These are phyloP conservation scores for Paraconiothyrium sp. DNA, from an alignment of 2,329 filamentous ascomycete species.

Conservation along the genomic window DNA sequence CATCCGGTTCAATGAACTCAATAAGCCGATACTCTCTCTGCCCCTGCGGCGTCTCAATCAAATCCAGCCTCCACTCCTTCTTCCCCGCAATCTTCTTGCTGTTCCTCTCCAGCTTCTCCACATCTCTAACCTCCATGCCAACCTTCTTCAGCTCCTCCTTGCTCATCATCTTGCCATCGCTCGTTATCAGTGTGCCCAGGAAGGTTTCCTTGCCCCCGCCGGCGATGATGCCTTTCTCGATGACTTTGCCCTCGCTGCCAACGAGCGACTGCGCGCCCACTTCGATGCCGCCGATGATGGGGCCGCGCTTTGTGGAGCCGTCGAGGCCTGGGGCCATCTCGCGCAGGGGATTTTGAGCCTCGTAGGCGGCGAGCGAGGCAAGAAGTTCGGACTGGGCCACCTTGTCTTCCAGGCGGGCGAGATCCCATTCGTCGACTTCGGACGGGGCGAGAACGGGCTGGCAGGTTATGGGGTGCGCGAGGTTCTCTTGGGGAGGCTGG, in stretches of 20 bases:
- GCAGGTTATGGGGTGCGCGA: conserved; percentile 80
- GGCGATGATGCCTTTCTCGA: conserved; percentile 63
- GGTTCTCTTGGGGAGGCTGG: conserved; percentile 78
- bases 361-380: conserved; percentile 29
- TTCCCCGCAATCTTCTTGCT: conserved; percentile 75
- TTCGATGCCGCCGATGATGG: conserved; percentile 66
- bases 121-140: conserved; percentile 70
- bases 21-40: conserved; percentile 73
- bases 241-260: conserved; percentile 63
- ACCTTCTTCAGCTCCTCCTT: conserved; percentile 74
- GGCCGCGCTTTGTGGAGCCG: conserved; percentile 47
- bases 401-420: conserved; percentile 44
- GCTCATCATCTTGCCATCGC: conserved; percentile 70
- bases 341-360: conserved; percentile 44
- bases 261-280: conserved; percentile 67
- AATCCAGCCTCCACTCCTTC: conserved; percentile 81
- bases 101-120: conserved; percentile 75
- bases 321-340: conserved; percentile 42
- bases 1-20: conserved; percentile 63
- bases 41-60: conserved; percentile 74
- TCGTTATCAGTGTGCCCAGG: conserved; percentile 62
- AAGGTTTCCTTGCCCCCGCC: conserved; percentile 63
- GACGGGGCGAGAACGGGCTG: conserved; percentile 72
- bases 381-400: conserved; percentile 37
- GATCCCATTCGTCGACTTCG: conserved; percentile 59